phyloP scores from a whole-genome alignment of 176 grass and related monocot species.

The barley (Hordeum vulgare) region MorexV3_pseudomolecules_assembly NC_058518.1:452593441-452593940 shows the following conservation, averaged over 20 bases:
- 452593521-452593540: conserved; percentile 12
- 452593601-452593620: conserved; percentile 54
- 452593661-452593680: conserved; percentile 41
- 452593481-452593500: conserved; percentile 66
- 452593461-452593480: conserved; percentile 49
- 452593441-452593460: conserved; percentile 51
- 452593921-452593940: background rate
- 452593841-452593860: conserved; percentile 46
- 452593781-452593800: conserved; percentile 58
- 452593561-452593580: conserved; percentile 36
- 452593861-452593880: background rate
- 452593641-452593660: conserved; percentile 7
- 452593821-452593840: conserved; percentile 33
- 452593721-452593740: conserved; percentile 54
- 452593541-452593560: conserved; percentile 29
- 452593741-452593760: conserved; percentile 8
- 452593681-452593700: conserved; percentile 33
- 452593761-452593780: conserved; percentile 47
- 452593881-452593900: background rate
- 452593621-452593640: conserved; percentile 55
- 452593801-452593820: conserved; percentile 12
- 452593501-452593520: conserved; percentile 41
- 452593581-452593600: conserved; percentile 59
- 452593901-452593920: background rate
- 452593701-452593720: conserved; percentile 44